Conservation (phyloP, 768 basidiomycete species). For the Suillus plorans region DNA sequence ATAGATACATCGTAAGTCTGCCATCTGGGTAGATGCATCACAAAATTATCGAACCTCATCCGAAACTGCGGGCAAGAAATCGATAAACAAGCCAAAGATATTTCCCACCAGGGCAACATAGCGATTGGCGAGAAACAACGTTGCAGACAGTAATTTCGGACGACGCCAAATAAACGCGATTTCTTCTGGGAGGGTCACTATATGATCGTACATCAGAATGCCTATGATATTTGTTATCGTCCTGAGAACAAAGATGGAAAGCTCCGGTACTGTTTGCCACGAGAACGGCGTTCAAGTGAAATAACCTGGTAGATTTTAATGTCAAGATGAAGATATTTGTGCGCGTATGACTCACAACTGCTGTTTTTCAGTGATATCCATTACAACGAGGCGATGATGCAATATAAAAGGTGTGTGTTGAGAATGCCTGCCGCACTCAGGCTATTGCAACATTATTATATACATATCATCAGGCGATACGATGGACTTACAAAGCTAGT, state of each 20-base stretch:
- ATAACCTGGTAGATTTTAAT: background rate
- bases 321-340: background rate
- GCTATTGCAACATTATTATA: background rate
- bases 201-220: constrained; percentile 30
- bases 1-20: background rate
- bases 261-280: constrained; percentile 6
- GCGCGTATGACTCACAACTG: background rate
- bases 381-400: background rate
- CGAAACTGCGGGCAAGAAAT: constrained; percentile 20
- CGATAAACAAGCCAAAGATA: constrained; percentile 28
- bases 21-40: background rate
- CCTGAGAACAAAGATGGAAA: background rate
- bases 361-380: constrained; percentile 1
- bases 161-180: constrained; percentile 45
- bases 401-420: background rate
- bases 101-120: constrained; percentile 47
- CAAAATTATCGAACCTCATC: background rate
- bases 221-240: constrained; percentile 13
- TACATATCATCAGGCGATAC: background rate
- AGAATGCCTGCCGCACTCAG: background rate
- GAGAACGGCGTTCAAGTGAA: constrained; percentile 2
- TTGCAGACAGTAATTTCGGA: constrained; percentile 37
- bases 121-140: constrained; percentile 49
- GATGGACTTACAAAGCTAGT: background rate
- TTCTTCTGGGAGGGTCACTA: constrained; percentile 35